Conservation (phyloP, 495 filamentous ascomycete genomes). For the Penicillium malachiteum region DNA sequence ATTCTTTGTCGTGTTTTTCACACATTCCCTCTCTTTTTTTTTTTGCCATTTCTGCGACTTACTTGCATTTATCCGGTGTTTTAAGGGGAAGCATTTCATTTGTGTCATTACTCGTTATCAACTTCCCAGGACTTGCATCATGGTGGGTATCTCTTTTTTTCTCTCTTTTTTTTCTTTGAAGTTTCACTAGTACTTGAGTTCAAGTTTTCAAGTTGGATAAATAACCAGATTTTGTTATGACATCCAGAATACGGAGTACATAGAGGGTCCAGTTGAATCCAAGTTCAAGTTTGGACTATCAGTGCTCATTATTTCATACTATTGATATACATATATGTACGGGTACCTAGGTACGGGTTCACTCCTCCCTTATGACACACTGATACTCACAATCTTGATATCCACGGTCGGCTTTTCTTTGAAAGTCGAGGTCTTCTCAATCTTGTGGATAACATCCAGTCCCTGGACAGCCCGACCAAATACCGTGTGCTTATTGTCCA, state of each 20-base stretch:
- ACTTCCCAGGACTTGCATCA: background rate
- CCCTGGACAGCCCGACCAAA: conserved; percentile 90
- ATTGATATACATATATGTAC: background rate
- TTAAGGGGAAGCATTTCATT: background rate
- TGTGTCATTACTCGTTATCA: too few species aligned
- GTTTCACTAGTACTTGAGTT: background rate
- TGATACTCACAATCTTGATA: conserved; percentile 93
- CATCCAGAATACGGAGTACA: too few species aligned
- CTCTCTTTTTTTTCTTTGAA: background rate
- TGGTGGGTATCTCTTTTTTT: background rate
- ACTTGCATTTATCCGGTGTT: background rate
- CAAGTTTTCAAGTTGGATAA: too few species aligned
- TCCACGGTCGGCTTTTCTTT: conserved; percentile 98
- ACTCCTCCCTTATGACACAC: conserved; percentile 22
- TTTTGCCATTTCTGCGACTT: background rate
- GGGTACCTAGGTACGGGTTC: background rate
- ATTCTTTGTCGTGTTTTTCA: background rate
- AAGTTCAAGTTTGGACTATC: background rate
- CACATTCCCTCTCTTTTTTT: too few species aligned
- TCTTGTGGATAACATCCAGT: conserved; percentile 92
- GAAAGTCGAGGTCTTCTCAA: conserved; percentile 86
- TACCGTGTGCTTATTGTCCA: conserved; percentile 94
- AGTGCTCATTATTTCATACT: background rate
- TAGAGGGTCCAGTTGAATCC: too few species aligned
- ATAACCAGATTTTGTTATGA: too few species aligned